Percentiles rank a stretch among this genome's conserved stretches.
phyloP scores from a whole-genome alignment of 1,284 basidiomycete genomes.

The Cystobasidium sp. region DNA sequence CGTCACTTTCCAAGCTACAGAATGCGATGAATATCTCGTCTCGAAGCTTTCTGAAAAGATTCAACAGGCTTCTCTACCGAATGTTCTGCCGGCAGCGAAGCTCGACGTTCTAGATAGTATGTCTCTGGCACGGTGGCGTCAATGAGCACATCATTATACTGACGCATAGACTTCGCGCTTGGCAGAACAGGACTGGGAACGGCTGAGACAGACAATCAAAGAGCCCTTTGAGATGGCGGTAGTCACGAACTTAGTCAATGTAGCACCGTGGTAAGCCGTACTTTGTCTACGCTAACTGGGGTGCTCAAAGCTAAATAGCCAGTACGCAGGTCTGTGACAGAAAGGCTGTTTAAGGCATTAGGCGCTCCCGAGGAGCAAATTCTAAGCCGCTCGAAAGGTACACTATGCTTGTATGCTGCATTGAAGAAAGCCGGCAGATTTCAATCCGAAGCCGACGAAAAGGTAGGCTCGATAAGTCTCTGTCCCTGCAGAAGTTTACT shows the following conservation, averaged over 20 bases:
- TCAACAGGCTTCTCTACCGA: neutral
- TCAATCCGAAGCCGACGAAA: slow-evolving; percentile 34
- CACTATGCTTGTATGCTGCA: slow-evolving; percentile 26
- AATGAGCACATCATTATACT: neutral
- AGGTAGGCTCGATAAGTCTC: slow-evolving; percentile 3
- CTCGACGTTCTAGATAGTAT: slow-evolving; percentile 25
- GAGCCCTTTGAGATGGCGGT: slow-evolving; percentile 30
- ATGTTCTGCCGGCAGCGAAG: slow-evolving; percentile 22
- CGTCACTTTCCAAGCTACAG: slow-evolving; percentile 32
- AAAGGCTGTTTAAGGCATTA: slow-evolving; percentile 14
- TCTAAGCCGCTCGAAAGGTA: slow-evolving; percentile 5
- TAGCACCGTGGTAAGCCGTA: slow-evolving; percentile 38
- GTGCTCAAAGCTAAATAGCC: neutral
- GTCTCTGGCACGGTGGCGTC: slow-evolving; percentile 1
- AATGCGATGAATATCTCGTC: slow-evolving; percentile 37
- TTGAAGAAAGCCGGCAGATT: slow-evolving; percentile 28
- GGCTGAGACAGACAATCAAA: neutral
- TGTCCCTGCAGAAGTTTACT: neutral
- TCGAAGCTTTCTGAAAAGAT: neutral
- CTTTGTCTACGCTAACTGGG: neutral
- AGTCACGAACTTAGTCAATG: slow-evolving; percentile 38
- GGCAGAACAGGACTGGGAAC: slow-evolving; percentile 21
- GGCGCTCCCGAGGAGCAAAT: slow-evolving; percentile 8
- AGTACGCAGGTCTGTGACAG: slow-evolving; percentile 24
- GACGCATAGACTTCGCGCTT: neutral